Evolutionary conservation across 108 stramenopile species (phyloP), one percentile per base, ranked within the genome.

Genomic region (Epipyxis sp.): DNA sequence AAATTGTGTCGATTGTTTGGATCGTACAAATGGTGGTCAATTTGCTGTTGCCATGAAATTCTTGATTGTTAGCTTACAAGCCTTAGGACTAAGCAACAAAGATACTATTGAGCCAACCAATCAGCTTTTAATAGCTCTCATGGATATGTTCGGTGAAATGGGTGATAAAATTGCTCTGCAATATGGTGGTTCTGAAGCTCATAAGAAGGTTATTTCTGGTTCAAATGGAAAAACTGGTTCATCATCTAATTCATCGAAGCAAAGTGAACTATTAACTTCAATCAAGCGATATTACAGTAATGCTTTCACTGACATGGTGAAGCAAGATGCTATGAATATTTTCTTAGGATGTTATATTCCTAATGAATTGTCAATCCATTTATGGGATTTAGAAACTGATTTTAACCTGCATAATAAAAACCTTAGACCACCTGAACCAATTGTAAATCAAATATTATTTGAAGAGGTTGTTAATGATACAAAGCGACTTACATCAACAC

Each of bases 111-210:
- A n/a, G n/a, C n/a, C n/a, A n/a, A n/a, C n/a, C n/a, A n/a, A n/a
- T n/a, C n/a, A n/a, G n/a, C 20, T 50, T 6, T 92, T 94, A 42
- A 85, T 87, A 41, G 89, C 95, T 59, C 83, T 97, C 45, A 97
- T 97, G 83, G 95, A 97, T 59, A 93, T 99, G 92, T 98, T 95
- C 87, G 93, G 93, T 25, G 95, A 94, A 74, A 89, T 96, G 61
- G 98, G 95, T 30, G 98, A 99, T 83, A 89, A 90, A 77, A 90
- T 94, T 54, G 94, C 98, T 27, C 87, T 99, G 43, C 98, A 99
- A 80, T 99, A 99, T 69, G 98, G 96, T 27, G 98, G 98, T n/a
- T 92, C 91, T 40, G 98, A 97, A 62, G 96, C 98, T 1, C 94
- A 99, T 81, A 96, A 97, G 76, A 96, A 96, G 76, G 94, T 94